A percentile compares a stretch with the other conserved stretches of the same genome.
Evolutionary conservation across 768 basidiomycete species (phyloP).

Genomic region (Serendipita indica): DNA sequence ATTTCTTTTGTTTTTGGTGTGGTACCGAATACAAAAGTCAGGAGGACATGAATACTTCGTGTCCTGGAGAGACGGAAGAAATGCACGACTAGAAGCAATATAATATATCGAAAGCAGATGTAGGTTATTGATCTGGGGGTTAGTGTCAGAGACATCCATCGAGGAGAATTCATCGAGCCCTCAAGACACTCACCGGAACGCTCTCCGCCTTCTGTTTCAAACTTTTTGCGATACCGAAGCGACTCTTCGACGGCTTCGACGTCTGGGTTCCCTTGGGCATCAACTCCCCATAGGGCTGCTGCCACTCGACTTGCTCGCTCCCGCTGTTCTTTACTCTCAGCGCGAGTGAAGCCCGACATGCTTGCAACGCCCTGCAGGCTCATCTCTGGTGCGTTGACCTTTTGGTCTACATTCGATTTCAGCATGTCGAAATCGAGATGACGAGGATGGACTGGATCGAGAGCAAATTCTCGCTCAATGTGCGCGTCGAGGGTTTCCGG

Average conservation of each 20-base stretch:
- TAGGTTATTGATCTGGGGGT: no score
- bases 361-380: background rate
- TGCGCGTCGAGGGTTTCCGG: constrained; percentile 41
- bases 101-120: background rate
- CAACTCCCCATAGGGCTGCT: constrained; percentile 10
- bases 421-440: background rate
- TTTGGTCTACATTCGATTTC: background rate
- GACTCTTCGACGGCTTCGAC: constrained; percentile 11
- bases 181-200: no score
- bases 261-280: background rate
- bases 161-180: no score
- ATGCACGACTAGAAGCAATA: constrained; percentile 46
- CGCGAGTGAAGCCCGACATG: no score
- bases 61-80: constrained; percentile 65
- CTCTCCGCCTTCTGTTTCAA: no score
- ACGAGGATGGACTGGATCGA: background rate
- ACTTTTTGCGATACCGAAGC: no score
- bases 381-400: background rate
- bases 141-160: no score
- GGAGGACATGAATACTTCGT: constrained; percentile 45
- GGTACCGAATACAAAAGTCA: constrained; percentile 53
- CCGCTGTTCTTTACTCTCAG: no score
- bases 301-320: background rate
- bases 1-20: constrained; percentile 82
- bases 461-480: background rate